Conservation (phyloP, 345 rosid species). For the Laguncularia racemosa region DNA sequence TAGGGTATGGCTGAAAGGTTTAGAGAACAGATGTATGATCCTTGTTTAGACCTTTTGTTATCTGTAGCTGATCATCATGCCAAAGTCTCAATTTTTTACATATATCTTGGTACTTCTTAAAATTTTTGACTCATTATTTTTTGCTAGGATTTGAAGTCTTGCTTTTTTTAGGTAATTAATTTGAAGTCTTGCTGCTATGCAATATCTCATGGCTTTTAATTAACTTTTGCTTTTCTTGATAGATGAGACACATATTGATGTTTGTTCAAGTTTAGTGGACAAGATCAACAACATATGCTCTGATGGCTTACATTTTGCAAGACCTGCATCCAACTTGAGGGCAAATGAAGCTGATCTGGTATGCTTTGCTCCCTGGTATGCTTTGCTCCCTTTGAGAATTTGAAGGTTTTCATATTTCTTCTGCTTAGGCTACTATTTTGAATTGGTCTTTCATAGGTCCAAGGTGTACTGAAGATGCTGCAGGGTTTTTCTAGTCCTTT, state of each 20-base stretch:
- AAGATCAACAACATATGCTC: slow-evolving; percentile 27
- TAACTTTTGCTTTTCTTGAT: neutral
- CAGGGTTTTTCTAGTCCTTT: slow-evolving; percentile 70
- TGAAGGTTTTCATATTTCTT: neutral
- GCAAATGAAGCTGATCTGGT: slow-evolving; percentile 59
- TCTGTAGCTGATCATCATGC: too few species aligned
- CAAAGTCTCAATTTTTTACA: too few species aligned
- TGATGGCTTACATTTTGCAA: slow-evolving; percentile 27
- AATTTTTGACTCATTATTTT: too few species aligned
- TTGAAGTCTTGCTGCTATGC: too few species aligned
- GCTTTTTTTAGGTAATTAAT: too few species aligned
- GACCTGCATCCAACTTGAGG: slow-evolving; percentile 30
- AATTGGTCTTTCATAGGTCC: slow-evolving; percentile 29
- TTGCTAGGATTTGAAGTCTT: too few species aligned
- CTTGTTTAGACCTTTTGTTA: too few species aligned
- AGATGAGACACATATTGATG: slow-evolving; percentile 10
- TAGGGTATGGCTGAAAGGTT: too few species aligned
- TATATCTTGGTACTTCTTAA: too few species aligned
- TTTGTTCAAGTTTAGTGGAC: slow-evolving; percentile 20
- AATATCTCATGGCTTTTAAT: too few species aligned
- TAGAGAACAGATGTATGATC: too few species aligned
- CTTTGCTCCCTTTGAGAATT: neutral
- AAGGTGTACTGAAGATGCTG: slow-evolving; percentile 54
- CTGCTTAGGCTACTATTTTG: neutral
- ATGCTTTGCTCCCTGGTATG: slow-evolving; percentile 26